Evolutionary conservation across 2,329 filamentous ascomycete species (phyloP).

Genomic region (Penicillium sp.): DNA sequence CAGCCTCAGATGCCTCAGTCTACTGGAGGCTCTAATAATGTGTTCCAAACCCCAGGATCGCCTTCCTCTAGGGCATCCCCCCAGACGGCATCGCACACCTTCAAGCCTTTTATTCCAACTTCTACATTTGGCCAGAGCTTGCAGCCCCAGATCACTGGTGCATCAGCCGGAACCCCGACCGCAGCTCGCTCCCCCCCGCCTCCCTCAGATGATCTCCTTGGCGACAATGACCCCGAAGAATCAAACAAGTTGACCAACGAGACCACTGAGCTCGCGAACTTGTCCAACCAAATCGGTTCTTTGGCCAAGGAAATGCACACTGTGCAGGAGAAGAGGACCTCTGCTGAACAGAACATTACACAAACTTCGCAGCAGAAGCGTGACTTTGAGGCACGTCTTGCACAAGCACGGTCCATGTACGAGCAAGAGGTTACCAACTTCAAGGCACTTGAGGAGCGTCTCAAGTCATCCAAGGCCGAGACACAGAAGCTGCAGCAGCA

Average conservation of each 20-base stretch:
- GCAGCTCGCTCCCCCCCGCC: constrained; percentile 48
- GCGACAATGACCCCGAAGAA: constrained; percentile 82
- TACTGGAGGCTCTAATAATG: constrained; percentile 68
- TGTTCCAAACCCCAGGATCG: constrained; percentile 56
- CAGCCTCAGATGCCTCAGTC: constrained; percentile 63
- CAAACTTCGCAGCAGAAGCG: constrained; percentile 84
- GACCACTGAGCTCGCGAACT: constrained; percentile 87
- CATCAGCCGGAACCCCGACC: constrained; percentile 40
- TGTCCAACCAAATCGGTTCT: constrained; percentile 92
- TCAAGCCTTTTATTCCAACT: constrained; percentile 89
- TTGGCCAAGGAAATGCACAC: constrained; percentile 93
- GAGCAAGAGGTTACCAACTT: constrained; percentile 91
- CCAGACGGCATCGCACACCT: constrained; percentile 52
- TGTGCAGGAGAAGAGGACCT: constrained; percentile 76
- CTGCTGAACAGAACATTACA: constrained; percentile 77
- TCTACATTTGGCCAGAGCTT: constrained; percentile 88
- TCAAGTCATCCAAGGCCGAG: constrained; percentile 72
- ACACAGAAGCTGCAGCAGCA: constrained; percentile 83
- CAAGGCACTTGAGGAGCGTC: constrained; percentile 78
- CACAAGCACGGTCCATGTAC: constrained; percentile 82
- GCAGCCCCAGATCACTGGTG: constrained; percentile 73
- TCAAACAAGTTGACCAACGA: constrained; percentile 86
- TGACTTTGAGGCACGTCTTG: constrained; percentile 84
- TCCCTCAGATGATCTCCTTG: constrained; percentile 79
- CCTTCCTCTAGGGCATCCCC: constrained; percentile 43